These are phyloP conservation scores for Lagerstroemia speciosa DNA, from an alignment of 345 rosid genomes.

Conservation along the genomic window DNA sequence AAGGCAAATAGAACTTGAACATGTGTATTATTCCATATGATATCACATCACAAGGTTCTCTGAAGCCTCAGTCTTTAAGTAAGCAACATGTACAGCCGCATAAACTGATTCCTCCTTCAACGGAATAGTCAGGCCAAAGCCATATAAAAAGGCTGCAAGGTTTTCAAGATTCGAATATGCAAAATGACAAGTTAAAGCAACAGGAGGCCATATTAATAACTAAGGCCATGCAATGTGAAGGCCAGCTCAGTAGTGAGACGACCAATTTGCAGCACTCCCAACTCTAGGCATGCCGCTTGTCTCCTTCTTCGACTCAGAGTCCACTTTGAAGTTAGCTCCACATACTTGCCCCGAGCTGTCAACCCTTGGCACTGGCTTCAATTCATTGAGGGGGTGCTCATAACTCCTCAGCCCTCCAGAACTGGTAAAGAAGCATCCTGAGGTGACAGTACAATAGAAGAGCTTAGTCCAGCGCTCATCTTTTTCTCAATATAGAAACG, in stretches of 20 bases:
- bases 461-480: background rate
- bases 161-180: constrained; percentile 6
- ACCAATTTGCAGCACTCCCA: constrained; percentile 89
- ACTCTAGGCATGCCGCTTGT: constrained; percentile 68
- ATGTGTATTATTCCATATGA: background rate
- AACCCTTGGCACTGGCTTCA: constrained; percentile 88
- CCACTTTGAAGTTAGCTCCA: constrained; percentile 71
- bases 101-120: background rate
- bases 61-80: constrained; percentile 10
- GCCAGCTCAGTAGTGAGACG: constrained; percentile 40
- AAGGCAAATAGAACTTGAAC: background rate
- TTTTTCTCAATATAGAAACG: background rate
- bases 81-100: constrained; percentile 31
- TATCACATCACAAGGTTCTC: background rate
- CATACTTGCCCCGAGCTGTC: constrained; percentile 85
- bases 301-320: constrained; percentile 64
- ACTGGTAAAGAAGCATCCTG: constrained; percentile 89
- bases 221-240: constrained; percentile 13
- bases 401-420: constrained; percentile 93
- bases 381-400: constrained; percentile 76
- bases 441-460: constrained; percentile 11
- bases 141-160: constrained; percentile 3
- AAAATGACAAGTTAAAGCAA: background rate
- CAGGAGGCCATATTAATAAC: constrained; percentile 6
- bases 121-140: background rate